Conservation (phyloP, 1,284 basidiomycete species). For the Puccinia coronata region DNA sequence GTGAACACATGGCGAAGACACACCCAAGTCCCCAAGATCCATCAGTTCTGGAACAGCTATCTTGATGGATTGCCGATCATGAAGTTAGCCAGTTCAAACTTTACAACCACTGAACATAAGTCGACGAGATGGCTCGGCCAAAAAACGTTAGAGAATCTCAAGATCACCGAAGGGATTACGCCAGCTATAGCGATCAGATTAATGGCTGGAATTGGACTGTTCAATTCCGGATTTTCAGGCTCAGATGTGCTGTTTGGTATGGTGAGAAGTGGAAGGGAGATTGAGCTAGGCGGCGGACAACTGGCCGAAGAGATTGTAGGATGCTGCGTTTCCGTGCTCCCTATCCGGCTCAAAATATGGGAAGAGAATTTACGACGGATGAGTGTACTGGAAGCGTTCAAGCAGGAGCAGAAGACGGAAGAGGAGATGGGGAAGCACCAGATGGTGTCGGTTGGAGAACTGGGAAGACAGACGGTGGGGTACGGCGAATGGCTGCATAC, state of each 20-base stretch:
- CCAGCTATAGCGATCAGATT: slow-evolving; percentile 54
- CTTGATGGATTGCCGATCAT: slow-evolving; percentile 46
- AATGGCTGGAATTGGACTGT: slow-evolving; percentile 51
- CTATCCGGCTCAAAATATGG: slow-evolving; percentile 50
- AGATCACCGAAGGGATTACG: slow-evolving; percentile 52
- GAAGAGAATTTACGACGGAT: neutral
- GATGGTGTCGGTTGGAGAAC: slow-evolving; percentile 25
- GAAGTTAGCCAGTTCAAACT: neutral
- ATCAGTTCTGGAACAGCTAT: slow-evolving; percentile 51
- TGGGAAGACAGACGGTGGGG: slow-evolving; percentile 1
- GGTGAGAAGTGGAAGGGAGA: slow-evolving; percentile 54
- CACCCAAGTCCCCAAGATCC: neutral
- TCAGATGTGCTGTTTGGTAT: slow-evolving; percentile 53
- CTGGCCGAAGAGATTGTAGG: slow-evolving; percentile 54
- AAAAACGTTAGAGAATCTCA: slow-evolving; percentile 48
- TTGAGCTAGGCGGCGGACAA: slow-evolving; percentile 50
- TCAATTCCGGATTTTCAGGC: slow-evolving; percentile 34
- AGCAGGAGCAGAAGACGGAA: slow-evolving; percentile 49
- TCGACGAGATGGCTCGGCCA: slow-evolving; percentile 20
- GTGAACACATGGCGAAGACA: slow-evolving; percentile 52
- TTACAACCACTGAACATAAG: slow-evolving; percentile 20
- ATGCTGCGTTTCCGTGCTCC: slow-evolving; percentile 54
- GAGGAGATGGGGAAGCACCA: slow-evolving; percentile 50
- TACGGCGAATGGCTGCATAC: slow-evolving; percentile 51
- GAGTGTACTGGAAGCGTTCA: slow-evolving; percentile 10